These are phyloP conservation scores for Penicillium crustosum DNA, from an alignment of 2,329 filamentous ascomycete genomes.

Conservation along the genomic window DNA sequence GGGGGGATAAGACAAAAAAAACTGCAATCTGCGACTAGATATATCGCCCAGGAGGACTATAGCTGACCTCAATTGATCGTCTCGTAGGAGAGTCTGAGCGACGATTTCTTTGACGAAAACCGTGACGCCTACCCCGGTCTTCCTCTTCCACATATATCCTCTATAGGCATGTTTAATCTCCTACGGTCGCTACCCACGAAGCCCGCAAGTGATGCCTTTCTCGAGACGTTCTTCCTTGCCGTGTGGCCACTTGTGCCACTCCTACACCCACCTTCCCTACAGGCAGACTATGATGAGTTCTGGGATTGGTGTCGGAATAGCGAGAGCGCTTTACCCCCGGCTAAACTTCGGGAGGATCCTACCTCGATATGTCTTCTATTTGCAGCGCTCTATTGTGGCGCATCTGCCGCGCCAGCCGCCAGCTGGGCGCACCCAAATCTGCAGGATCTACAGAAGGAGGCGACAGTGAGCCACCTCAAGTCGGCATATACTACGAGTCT, in stretches of 20 bases:
- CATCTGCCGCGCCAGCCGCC: not conserved
- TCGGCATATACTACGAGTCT: not conserved
- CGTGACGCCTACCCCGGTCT: not conserved
- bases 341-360: conserved; percentile 10
- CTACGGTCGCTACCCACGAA: not conserved
- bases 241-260: conserved; percentile 6
- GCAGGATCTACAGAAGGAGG: not conserved
- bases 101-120: not conserved
- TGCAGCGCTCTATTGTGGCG: not conserved
- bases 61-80: not conserved
- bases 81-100: not conserved
- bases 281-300: conserved; percentile 9
- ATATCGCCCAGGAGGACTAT: not conserved
- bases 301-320: conserved; percentile 11
- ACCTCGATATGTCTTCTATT: not conserved
- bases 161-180: not conserved
- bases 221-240: not conserved
- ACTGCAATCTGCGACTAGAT: not conserved
- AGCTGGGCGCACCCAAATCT: not conserved
- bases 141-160: not conserved
- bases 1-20: not conserved
- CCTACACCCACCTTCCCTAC: conserved; percentile 5
- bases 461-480: not conserved
- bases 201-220: not conserved
- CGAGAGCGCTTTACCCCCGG: not conserved